Evolutionary conservation across 352 stramenopile genomes (phyloP).

Genomic region (Globisporangium spinosum): DNA sequence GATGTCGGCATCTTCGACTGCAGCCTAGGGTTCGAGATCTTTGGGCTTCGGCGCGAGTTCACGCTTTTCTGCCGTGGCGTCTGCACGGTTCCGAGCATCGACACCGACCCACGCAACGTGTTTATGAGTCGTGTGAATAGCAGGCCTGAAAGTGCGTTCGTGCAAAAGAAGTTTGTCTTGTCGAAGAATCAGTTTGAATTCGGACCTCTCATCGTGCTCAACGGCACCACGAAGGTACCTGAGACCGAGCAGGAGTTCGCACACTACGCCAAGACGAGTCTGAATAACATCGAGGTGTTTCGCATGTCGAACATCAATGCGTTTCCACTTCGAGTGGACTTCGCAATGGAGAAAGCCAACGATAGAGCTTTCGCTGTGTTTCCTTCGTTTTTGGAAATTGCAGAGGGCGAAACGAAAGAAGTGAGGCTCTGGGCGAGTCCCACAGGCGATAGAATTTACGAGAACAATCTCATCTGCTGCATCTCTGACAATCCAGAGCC

Average conservation of each 20-base stretch:
- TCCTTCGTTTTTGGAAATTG: constrained; percentile 67
- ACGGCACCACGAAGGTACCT: constrained; percentile 18
- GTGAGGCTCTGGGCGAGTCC: constrained; percentile 91
- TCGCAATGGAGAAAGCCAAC: constrained; percentile 34
- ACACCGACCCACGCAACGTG: constrained; percentile 90
- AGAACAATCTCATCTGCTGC: constrained; percentile 86
- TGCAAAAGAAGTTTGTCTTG: constrained; percentile 91
- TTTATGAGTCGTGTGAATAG: constrained; percentile 93
- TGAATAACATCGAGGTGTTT: constrained; percentile 88
- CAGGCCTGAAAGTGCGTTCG: constrained; percentile 50
- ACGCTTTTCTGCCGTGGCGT: constrained; percentile 76
- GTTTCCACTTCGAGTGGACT: constrained; percentile 70
- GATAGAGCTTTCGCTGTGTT: constrained; percentile 64
- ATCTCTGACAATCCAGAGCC: constrained; percentile 90
- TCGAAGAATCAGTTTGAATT: constrained; percentile 91
- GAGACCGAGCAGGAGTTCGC: constrained; percentile 47
- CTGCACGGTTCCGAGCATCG: constrained; percentile 90
- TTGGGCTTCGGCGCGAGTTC: constrained; percentile 82
- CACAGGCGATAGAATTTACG: constrained; percentile 41
- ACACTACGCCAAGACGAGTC: constrained; percentile 39
- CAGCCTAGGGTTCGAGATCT: constrained; percentile 89
- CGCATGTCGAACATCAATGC: constrained; percentile 89
- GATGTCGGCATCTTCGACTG: constrained; percentile 82
- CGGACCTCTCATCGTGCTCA: constrained; percentile 81
- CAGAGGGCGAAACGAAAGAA: constrained; percentile 89